Percentiles rank a stretch among this genome's conserved stretches.
Evolutionary conservation across 345 rosid genomes (phyloP).

Genomic region (Stellera chamaejasme): DNA sequence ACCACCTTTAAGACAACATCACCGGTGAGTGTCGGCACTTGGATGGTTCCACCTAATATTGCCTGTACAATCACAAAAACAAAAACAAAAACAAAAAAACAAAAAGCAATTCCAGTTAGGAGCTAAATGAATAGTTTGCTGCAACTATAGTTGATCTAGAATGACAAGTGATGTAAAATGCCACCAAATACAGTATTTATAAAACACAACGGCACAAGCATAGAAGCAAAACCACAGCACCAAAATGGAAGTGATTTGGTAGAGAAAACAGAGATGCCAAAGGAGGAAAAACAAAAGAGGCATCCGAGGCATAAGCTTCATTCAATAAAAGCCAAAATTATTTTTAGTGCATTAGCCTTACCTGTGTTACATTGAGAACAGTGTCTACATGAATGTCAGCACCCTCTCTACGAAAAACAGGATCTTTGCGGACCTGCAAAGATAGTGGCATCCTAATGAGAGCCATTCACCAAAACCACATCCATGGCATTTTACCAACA

Average conservation of each 20-base stretch:
- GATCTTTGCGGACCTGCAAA: constrained; percentile 81
- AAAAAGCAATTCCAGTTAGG: neutral
- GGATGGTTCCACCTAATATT: constrained; percentile 91
- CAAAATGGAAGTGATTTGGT: too few relatives aligned
- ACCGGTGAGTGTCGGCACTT: constrained; percentile 95
- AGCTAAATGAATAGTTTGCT: neutral
- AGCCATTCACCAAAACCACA: too few relatives aligned
- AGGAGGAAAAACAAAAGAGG: neutral
- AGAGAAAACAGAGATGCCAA: too few relatives aligned
- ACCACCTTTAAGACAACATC: constrained; percentile 96
- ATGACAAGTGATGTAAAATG: too few relatives aligned
- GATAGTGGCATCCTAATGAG: neutral
- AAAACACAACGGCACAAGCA: neutral
- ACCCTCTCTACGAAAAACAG: constrained; percentile 94
- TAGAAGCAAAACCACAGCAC: neutral
- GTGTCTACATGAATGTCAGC: constrained; percentile 84
- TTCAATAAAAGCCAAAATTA: neutral
- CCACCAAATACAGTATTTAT: too few relatives aligned
- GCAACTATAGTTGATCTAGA: neutral
- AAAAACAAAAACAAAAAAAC: neutral
- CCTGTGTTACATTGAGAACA: constrained; percentile 78
- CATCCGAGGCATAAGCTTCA: constrained; percentile 2
- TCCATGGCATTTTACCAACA: too few relatives aligned
- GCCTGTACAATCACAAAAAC: constrained; percentile 44
- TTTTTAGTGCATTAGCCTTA: constrained; percentile 13